Evolutionary conservation across 1,284 basidiomycete species (phyloP).

Genomic region (Pyrrhoderma lamaoense): DNA sequence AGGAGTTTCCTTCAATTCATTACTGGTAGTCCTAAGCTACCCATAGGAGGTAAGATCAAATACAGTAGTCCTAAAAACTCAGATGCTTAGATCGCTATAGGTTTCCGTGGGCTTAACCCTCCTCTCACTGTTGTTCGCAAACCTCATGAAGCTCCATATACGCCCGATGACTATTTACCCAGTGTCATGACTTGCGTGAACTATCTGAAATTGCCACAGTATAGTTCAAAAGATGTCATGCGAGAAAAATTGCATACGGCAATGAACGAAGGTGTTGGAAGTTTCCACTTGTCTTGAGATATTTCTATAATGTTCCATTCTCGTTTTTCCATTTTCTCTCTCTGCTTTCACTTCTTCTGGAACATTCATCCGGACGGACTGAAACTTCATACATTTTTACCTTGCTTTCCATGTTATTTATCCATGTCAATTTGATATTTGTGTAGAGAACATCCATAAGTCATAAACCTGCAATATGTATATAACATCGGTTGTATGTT

Average conservation of each 20-base stretch:
- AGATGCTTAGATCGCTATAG: constrained; percentile 32
- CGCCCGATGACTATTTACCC: constrained; percentile 91
- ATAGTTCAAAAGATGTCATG: constrained; percentile 78
- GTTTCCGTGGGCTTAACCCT: constrained; percentile 93
- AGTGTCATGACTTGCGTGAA: constrained; percentile 99
- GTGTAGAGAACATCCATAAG: too few relatives aligned
- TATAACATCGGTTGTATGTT: too few relatives aligned
- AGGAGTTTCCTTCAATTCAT: constrained; percentile 95
- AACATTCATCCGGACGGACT: not conserved
- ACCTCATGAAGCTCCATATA: constrained; percentile 84
- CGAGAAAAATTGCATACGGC: constrained; percentile 73
- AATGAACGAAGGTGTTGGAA: constrained; percentile 86
- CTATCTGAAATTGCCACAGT: constrained; percentile 92
- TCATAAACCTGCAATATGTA: too few relatives aligned
- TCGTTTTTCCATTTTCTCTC: not conserved
- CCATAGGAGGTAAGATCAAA: constrained; percentile 72
- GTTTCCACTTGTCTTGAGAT: constrained; percentile 86
- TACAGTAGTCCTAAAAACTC: not conserved
- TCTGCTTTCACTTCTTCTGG: not conserved
- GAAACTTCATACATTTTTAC: not conserved
- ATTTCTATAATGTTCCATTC: not conserved
- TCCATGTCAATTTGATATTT: not conserved
- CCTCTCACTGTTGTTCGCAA: constrained; percentile 96
- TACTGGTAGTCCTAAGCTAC: constrained; percentile 90
- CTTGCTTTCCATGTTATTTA: not conserved